Base-by-base conservation (phyloP, 495 filamentous ascomycete species). In the Trichocladium antarcticum region DNA sequence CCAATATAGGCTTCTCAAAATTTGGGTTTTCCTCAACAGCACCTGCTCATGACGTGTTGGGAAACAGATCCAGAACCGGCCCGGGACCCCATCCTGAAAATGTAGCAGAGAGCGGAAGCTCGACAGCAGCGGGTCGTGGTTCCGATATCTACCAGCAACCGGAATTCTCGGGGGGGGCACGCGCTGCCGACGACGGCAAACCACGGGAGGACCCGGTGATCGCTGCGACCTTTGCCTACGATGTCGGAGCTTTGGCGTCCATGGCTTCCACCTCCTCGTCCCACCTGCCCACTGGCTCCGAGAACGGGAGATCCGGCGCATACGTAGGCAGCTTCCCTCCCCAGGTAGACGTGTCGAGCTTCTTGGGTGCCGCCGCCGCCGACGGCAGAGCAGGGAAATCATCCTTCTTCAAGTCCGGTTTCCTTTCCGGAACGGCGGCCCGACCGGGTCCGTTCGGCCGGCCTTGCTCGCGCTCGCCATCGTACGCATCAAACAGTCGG, bases 261-360 rank as follows among this genome's bases (percentile, higher is more conserved):
- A 67, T 49, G 0, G 63, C 69, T n/a, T 60, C 63, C 57, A 74
- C 64, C 58, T 74, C 70, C 22, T 74, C 71, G 17, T 69, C 70
- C 71, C 71, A 74, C 40, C 64, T 67, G 6, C 70, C 68, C 9
- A 71, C 47, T 1, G 59, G 59, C 17, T 64, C 58, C 29, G 63
- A 63, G 6, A 63, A 24, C 5, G 59, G 61, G 2, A 53, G 44
- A 1, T 47, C 35, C 4, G 24, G 17, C 0, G 27, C 42, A 20
- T 14, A 4, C 9, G 39, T 43, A 37, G 17, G 38, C 19, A 45
- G 44, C 6, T 46, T 50, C 12, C 50, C 29, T 8, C 40, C 39
- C 47, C 48, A 44, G 11, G 42, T 15, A 16, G 51, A 4, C 8
- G 24, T 60, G 17, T 67, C 54, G n/a, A 55, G 20, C 49, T 66